phyloP scores from a whole-genome alignment of 192 early-diverging fungal genomes.

The Coemansia sp. region DNA sequence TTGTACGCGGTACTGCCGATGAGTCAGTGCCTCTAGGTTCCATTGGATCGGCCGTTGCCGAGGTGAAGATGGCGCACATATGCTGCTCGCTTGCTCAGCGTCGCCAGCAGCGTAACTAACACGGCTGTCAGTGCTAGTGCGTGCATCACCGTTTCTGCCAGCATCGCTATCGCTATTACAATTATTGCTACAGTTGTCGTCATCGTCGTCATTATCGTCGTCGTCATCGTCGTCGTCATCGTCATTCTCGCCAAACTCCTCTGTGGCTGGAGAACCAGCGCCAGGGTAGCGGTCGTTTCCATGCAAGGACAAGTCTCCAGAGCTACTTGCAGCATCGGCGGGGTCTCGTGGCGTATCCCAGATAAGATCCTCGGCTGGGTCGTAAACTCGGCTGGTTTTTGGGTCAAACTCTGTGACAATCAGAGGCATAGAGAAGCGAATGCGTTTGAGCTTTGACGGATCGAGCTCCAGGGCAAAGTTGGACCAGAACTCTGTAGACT shows the following conservation, averaged over 20 bases:
- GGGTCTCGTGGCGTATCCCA: conserved; percentile 2
- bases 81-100: not conserved
- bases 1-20: conserved; percentile 43
- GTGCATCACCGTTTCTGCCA: not conserved
- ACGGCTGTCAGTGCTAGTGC: not conserved
- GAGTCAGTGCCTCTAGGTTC: conserved; percentile 40
- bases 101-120: not conserved
- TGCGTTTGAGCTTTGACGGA: conserved; percentile 43
- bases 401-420: conserved; percentile 54
- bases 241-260: not conserved
- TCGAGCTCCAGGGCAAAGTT: conserved; percentile 52
- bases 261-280: not conserved
- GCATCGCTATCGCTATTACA: not conserved
- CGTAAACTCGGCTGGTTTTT: conserved; percentile 31
- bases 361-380: conserved; percentile 2
- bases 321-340: not conserved
- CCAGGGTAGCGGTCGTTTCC: not conserved
- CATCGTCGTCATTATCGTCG: not conserved
- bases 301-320: not conserved
- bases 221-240: not conserved
- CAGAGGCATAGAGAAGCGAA: conserved; percentile 56
- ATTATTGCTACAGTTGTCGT: conserved; percentile 5
- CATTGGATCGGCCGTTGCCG: conserved; percentile 33
- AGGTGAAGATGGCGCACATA: not conserved
- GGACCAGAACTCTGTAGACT: conserved; percentile 53